These are phyloP conservation scores for Phyllosticta ampelicida DNA, from an alignment of 2,329 filamentous ascomycete species.

Conservation along the genomic window DNA sequence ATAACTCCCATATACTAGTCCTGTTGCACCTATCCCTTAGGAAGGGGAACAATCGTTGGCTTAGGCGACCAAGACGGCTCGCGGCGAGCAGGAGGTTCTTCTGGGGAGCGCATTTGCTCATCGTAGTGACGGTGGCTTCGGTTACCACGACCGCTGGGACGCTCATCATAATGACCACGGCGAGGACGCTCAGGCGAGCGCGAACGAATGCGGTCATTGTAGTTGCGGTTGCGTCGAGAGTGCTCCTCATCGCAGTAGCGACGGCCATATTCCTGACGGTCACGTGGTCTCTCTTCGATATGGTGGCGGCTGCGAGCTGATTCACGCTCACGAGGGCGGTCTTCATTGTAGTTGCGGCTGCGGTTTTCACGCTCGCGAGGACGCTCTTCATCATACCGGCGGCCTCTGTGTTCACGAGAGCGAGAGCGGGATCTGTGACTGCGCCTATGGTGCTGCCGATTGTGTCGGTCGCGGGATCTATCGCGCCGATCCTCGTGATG, in stretches of 20 bases:
- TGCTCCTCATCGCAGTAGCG: not conserved
- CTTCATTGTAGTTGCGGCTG: not conserved
- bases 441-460: conserved; percentile 1
- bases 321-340: not conserved
- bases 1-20: not conserved
- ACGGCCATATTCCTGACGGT: not conserved
- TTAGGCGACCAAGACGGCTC: not conserved
- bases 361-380: not conserved
- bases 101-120: not conserved
- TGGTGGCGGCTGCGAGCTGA: not conserved
- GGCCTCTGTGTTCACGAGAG: not conserved
- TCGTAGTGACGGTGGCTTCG: not conserved
- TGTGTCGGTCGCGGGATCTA: not conserved
- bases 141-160: not conserved
- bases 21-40: not conserved
- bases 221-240: not conserved
- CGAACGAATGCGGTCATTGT: not conserved
- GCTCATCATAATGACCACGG: not conserved
- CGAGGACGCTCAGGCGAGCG: not conserved
- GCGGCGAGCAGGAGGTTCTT: not conserved
- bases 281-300: conserved; percentile 2
- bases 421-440: conserved; percentile 1
- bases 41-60: not conserved
- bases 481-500: not conserved
- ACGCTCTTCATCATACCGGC: not conserved